A percentile compares a stretch with the other conserved stretches of the same genome.
phyloP scores from a whole-genome alignment of 257 asterid species.

The Jacaranda mimosifolia region DNA sequence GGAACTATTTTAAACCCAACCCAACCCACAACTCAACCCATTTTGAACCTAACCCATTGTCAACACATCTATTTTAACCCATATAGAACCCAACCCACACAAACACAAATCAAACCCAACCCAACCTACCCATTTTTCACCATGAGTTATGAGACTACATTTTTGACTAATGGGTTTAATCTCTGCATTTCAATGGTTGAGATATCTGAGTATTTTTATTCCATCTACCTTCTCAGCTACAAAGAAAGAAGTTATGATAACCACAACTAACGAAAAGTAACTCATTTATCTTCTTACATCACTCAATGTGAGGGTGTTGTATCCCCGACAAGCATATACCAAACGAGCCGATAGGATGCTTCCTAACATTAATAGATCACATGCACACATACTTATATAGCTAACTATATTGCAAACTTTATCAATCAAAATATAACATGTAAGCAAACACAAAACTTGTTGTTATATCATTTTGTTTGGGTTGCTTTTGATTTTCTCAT shows the following conservation, averaged over 20 bases:
- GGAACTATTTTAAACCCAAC: too few species aligned
- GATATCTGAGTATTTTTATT: too few species aligned
- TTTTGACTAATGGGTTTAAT: too few species aligned
- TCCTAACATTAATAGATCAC: neutral
- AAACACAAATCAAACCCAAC: too few species aligned
- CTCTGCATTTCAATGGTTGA: too few species aligned
- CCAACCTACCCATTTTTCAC: too few species aligned
- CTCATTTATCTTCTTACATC: slow-evolving; percentile 13
- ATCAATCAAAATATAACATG: slow-evolving; percentile 4
- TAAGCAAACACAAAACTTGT: neutral
- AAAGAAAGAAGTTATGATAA: neutral
- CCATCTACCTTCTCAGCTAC: too few species aligned
- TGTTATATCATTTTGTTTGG: neutral
- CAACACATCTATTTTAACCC: too few species aligned
- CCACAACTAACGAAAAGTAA: neutral
- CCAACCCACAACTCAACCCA: too few species aligned
- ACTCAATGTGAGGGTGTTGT: neutral
- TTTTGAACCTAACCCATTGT: too few species aligned
- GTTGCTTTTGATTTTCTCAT: slow-evolving; percentile 52
- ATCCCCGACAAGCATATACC: neutral
- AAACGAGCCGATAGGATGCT: slow-evolving; percentile 4
- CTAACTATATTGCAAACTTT: neutral
- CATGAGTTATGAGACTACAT: too few species aligned
- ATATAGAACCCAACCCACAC: too few species aligned
- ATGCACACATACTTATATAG: neutral